Percentiles rank a stretch among this genome's conserved stretches.
Conservation (phyloP, 305 asterid species). For the Fraxinus greggii region DNA sequence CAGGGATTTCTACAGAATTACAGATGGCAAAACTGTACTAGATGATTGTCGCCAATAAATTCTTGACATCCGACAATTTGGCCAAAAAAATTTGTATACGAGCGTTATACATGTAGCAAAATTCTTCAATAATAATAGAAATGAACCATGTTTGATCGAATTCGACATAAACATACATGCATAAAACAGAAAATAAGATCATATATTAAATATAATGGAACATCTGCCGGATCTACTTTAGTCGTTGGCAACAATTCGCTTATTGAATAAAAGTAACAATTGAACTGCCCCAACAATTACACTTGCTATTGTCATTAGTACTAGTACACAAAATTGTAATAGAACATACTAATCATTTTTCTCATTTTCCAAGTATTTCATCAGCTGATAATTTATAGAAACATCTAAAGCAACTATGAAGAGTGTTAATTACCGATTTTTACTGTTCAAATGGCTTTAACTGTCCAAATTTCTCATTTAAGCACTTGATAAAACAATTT, state of each 20-base stretch:
- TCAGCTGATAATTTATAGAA: neutral
- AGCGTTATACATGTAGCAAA: too few relatives aligned
- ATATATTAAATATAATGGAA: neutral
- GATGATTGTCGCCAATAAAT: too few relatives aligned
- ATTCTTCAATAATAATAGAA: too few relatives aligned
- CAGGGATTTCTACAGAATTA: too few relatives aligned
- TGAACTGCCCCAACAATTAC: constrained; percentile 45
- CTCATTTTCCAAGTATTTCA: neutral
- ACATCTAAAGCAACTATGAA: neutral
- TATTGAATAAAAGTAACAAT: constrained; percentile 40
- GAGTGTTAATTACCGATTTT: neutral
- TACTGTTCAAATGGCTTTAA: neutral
- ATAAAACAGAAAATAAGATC: neutral
- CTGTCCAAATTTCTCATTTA: neutral
- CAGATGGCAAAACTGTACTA: too few relatives aligned
- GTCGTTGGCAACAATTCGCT: constrained; percentile 37
- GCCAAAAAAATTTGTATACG: too few relatives aligned
- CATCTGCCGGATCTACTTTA: constrained; percentile 20
- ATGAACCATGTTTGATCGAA: neutral
- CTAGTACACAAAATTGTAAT: neutral
- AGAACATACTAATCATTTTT: neutral
- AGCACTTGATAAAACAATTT: neutral
- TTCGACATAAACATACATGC: neutral
- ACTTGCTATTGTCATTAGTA: neutral
- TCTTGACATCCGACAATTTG: too few relatives aligned